Base-by-base conservation (phyloP, 345 rosid species). In the Camelina sativa region DNA sequence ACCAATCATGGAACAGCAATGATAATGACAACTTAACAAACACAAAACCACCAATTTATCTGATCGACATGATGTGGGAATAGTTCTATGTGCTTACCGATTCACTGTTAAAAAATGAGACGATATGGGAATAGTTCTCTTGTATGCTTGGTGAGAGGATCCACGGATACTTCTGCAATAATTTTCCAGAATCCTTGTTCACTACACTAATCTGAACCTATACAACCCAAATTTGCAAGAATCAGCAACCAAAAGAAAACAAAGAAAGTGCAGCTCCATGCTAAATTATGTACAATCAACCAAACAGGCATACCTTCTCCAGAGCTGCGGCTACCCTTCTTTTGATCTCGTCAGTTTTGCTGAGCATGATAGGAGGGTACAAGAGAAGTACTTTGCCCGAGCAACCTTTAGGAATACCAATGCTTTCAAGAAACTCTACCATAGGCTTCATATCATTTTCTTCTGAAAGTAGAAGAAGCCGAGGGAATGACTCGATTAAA, bases 161-260 rank as follows among this genome's bases (percentile, higher is more conserved):
- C 97, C 97, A 91, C 10, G 96, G 98, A 84, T 89, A 91, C 73
- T 90, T 91, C 38, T 82, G 20, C 80, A 94, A 65, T 69, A 93
- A 71, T 78, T 84, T 86, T 25, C 90, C 91, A 62, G 87, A 64
- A 73, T 82, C 85, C 35, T 80, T 70, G 81, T 78, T 72, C 44
- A 55, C 80, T 19, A 74, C 78, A 76, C 80, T 83, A 68, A 85
- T 79, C 97, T 91, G 80, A 69, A 63, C 44, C 51, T 28, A 56
- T 5, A 57, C n/a, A 77, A 17, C 13, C 51, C 52, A 50, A 73
- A 2, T 30, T 68, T 57, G 58, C 65, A 71, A 62, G n/a, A 25
- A 65, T 64, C 71, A 72, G 77, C 75, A 51, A 64, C 57, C 13
- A 70, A 58, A 11, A 71, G 43, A 68, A 58, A 47, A 52, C 54